Base-by-base conservation (phyloP, 176 grass and related monocot species). In the Cenchrus americanus region DNA sequence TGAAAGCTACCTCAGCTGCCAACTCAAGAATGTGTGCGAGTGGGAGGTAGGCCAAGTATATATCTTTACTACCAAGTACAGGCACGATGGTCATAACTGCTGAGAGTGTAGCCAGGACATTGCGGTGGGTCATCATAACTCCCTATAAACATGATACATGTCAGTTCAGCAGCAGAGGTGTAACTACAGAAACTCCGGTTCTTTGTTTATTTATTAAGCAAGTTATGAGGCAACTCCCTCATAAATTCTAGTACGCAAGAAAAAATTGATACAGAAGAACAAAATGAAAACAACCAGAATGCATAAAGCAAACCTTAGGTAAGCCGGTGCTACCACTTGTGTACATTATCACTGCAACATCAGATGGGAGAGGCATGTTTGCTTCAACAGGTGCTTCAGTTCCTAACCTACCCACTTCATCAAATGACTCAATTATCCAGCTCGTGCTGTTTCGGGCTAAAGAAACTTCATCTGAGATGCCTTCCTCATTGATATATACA, bases 281-380 rank as follows among this genome's bases (percentile, higher is more conserved):
- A 51, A 17, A 51, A 24, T 59, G 21, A 46, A 17, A 73, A 52
- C 3, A 73, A 69, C 46, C 14, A 66, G 34, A 14, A 77, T 23
- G n/a, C 22, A n/a, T 82, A 46, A 44, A 77, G 51, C 78, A 42
- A 83, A 98, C 96, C 93, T 98, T 98, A 61, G 96, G 93, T 50
- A 99, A 88, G 34, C 91, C 93, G 52, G 96, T 99, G 84, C 96
- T 99, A 57, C 96, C 96, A 79, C 96, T 99, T 76, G 96, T 99
- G 77, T 99, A 99, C 91, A 99, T 99, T 80, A 99, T 90, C 81
- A 99, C 93, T 18, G 96, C 96, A 62, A 90, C 69, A 46, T 99
- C 96, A 50, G 91, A 87, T 24, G 89, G 52, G 22, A 81, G 80
- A 85, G 96, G 96, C 83, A 95, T 80, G 70, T 83, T 77, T 49